Base-by-base conservation (phyloP, 768 basidiomycete genomes). In the Suillus cothurnatus region DNA sequence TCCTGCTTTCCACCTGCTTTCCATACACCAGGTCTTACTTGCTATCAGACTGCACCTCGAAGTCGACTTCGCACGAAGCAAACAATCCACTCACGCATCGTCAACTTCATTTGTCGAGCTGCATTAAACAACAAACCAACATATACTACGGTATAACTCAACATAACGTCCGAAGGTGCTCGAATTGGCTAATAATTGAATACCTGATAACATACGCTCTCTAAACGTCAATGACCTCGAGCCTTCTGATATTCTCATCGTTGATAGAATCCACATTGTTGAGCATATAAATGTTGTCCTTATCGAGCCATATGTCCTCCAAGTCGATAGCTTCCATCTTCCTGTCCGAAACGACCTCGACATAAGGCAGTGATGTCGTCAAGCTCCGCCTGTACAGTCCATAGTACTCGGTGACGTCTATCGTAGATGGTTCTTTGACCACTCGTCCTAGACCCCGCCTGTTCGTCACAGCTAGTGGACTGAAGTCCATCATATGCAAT, bases 361-460 rank as follows among this genome's bases (percentile, higher is more conserved):
- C 53, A 2, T 55, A 55, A 21, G 53, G 53, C 31, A 34, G 21
- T 11, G 53, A 55, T 21, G 53, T 55, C 11, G 21, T 32, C 19
- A 55, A 21, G 21, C 21, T 21, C 7, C 19, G 28, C 31, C 31
- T 12, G n/a, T 23, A 12, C 45, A 47, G 45, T n/a, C n/a, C 45
- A 45, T 45, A 45, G 4, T 31, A 55, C 11, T 21, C 53, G 19
- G 32, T n/a, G 32, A 34, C 4, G 19, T 47, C 45, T 47, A 23
- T 47, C 45, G n/a, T 47, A 23, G 45, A 47, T 47, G 45, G 12
- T 5, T 47, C 45, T 23, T 47, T 47, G n/a, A 47, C 45, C n/a
- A 47, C 45, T 47, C 45, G 45, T 47, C 45, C 45, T 47, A 47
- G 45, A 47, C 45, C 45, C 45, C n/a, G 45, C 45, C 45, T 47